These are phyloP conservation scores for Trichoderma lentiforme DNA, from an alignment of 2,329 filamentous ascomycete species.

Conservation along the genomic window DNA sequence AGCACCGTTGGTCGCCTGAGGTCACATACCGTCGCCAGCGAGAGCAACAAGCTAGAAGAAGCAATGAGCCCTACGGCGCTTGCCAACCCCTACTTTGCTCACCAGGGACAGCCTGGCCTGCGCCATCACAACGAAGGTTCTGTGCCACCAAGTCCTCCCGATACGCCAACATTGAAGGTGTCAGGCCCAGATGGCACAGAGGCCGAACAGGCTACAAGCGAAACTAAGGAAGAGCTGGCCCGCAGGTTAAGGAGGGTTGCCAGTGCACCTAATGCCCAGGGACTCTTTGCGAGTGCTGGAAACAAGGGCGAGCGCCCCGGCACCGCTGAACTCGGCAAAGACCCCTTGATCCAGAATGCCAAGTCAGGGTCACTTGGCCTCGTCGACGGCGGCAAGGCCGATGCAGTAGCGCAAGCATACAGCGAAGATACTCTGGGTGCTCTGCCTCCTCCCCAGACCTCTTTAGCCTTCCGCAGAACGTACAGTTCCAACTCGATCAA, in stretches of 20 bases:
- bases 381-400: slow-evolving; percentile 31
- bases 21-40: slow-evolving; percentile 86
- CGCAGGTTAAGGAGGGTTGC: slow-evolving; percentile 90
- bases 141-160: slow-evolving; percentile 86
- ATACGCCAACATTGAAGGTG: slow-evolving; percentile 77
- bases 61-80: slow-evolving; percentile 85
- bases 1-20: slow-evolving; percentile 82
- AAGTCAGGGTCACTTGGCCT: slow-evolving; percentile 42
- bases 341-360: slow-evolving; percentile 59
- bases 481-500: slow-evolving; percentile 99
- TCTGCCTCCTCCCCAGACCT: slow-evolving; percentile 63
- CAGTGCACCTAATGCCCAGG: slow-evolving; percentile 95
- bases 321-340: slow-evolving; percentile 83
- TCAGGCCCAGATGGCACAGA: slow-evolving; percentile 63
- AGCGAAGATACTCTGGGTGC: slow-evolving; percentile 54
- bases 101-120: slow-evolving; percentile 89
- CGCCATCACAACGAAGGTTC: slow-evolving; percentile 94
- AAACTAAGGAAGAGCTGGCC: slow-evolving; percentile 90
- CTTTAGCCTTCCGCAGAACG: slow-evolving; percentile 81
- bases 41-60: slow-evolving; percentile 88
- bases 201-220: slow-evolving; percentile 66
- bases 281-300: slow-evolving; percentile 63
- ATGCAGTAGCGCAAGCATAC: slow-evolving; percentile 38
- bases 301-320: slow-evolving; percentile 62
- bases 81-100: slow-evolving; percentile 95